These are phyloP conservation scores for Penicillium palitans DNA, from an alignment of 2,329 filamentous ascomycete genomes.

Conservation along the genomic window DNA sequence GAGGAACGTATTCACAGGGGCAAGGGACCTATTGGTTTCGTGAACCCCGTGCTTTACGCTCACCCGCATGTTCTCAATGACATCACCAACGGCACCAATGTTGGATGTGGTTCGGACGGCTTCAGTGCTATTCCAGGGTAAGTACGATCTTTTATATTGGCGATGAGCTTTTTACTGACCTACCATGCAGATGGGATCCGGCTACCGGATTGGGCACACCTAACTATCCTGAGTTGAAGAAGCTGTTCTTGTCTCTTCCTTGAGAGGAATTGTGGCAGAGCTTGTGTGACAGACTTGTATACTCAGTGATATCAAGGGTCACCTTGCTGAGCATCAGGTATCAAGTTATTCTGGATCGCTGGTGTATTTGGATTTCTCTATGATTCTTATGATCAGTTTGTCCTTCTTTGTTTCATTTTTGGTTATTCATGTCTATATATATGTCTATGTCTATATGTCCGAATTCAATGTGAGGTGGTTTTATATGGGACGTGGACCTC, in stretches of 20 bases:
- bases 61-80: conserved; percentile 41
- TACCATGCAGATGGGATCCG: conserved; percentile 29
- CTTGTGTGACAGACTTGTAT: not conserved
- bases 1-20: conserved; percentile 50
- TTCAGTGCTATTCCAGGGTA: conserved; percentile 30
- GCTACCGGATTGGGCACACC: conserved; percentile 36
- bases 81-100: conserved; percentile 43
- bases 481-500: too few species aligned
- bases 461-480: not conserved
- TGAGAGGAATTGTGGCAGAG: not conserved
- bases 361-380: not conserved
- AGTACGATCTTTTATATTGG: not conserved
- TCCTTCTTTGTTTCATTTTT: not conserved
- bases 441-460: too few species aligned
- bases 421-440: not conserved
- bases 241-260: conserved; percentile 30
- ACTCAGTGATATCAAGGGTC: not conserved
- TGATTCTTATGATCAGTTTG: not conserved
- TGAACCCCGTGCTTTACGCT: conserved; percentile 50
- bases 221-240: conserved; percentile 33
- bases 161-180: not conserved
- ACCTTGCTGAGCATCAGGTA: not conserved
- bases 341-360: not conserved
- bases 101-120: conserved; percentile 31
- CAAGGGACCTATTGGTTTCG: conserved; percentile 53